These are phyloP conservation scores for Claviceps digitariae DNA, from an alignment of 2,329 filamentous ascomycete species.

Conservation along the genomic window DNA sequence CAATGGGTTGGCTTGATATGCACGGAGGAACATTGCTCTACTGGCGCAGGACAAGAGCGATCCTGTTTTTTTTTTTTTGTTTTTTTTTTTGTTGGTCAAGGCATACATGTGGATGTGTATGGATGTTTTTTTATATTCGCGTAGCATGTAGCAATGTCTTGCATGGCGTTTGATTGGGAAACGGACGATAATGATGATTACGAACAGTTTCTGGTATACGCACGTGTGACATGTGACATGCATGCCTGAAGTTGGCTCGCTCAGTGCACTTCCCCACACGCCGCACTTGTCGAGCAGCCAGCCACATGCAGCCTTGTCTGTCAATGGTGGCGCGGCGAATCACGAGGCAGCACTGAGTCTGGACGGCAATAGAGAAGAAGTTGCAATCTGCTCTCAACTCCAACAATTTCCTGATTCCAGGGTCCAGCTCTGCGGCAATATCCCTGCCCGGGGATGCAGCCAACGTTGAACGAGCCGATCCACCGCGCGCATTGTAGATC, in stretches of 20 bases:
- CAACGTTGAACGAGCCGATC: too few relatives aligned
- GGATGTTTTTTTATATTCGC: background rate
- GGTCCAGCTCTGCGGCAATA: too few relatives aligned
- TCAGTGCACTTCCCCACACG: too few relatives aligned
- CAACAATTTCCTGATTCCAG: too few relatives aligned
- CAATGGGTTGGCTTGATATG: conserved; percentile 20
- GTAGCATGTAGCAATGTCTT: background rate
- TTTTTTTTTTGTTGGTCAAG: background rate
- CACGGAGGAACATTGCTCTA: background rate
- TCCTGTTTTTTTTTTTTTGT: background rate
- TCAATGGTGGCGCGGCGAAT: too few relatives aligned
- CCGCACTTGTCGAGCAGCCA: too few relatives aligned
- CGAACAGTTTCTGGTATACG: background rate
- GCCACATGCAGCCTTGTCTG: too few relatives aligned
- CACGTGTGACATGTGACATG: background rate
- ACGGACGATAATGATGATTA: background rate
- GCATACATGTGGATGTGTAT: background rate
- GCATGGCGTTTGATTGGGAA: background rate
- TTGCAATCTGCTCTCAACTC: too few relatives aligned
- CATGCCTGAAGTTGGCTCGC: background rate
- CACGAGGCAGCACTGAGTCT: too few relatives aligned
- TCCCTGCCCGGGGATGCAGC: too few relatives aligned
- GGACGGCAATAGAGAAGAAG: too few relatives aligned
- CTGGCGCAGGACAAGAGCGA: background rate
- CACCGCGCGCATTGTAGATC: too few relatives aligned